Percentiles rank a stretch among this genome's conserved stretches.
phyloP scores from a whole-genome alignment of 805 yeast genomes.

The Metschnikowia santaceciliae region DNA sequence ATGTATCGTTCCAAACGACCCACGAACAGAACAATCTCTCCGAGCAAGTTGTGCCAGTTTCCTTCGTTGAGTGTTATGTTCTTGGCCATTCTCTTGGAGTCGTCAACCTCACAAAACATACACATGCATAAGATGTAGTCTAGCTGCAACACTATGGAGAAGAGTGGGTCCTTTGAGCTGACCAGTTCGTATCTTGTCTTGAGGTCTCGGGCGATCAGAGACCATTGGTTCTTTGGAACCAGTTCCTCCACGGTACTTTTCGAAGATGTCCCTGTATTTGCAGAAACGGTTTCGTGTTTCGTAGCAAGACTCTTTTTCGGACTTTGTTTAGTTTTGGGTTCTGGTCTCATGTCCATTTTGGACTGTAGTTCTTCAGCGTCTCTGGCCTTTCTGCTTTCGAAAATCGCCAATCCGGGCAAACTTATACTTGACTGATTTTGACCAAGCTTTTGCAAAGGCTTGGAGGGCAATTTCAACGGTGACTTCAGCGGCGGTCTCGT shows the following conservation, averaged over 20 bases:
- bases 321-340: neutral
- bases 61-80: neutral
- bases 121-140: constrained; percentile 14
- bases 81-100: constrained; percentile 1
- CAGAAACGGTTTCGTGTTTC: neutral
- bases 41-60: constrained; percentile 13
- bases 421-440: constrained; percentile 13
- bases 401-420: constrained; percentile 14
- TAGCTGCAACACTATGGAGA: constrained; percentile 18
- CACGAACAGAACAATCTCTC: constrained; percentile 13
- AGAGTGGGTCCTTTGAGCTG: constrained; percentile 17
- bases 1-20: constrained; percentile 15
- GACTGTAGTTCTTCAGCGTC: neutral
- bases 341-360: neutral
- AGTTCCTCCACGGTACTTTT: neutral
- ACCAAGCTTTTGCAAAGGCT: neutral
- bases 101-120: constrained; percentile 10
- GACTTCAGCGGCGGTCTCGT: constrained; percentile 1
- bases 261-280: neutral
- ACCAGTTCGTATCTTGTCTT: constrained; percentile 6
- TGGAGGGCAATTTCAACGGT: neutral
- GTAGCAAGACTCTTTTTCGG: neutral
- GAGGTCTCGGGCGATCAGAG: constrained; percentile 7
- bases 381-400: constrained; percentile 6
- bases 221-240: constrained; percentile 2